Evolutionary conservation across 73 alveolate species (phyloP), one percentile per base, ranked within the genome.

Genomic region (Paramecium octaurelia): DNA sequence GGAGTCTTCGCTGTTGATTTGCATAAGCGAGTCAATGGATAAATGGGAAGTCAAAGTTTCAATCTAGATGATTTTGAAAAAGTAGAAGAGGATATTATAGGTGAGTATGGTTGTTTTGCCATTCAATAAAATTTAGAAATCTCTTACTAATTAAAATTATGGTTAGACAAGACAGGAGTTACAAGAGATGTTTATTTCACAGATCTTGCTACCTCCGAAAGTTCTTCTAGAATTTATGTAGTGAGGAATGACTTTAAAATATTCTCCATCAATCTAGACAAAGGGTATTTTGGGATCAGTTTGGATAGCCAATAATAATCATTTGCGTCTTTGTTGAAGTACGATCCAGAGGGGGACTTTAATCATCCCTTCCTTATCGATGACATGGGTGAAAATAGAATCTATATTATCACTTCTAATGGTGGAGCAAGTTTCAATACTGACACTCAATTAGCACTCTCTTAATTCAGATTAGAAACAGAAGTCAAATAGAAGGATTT

Each of bases 1-100:
- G 90, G 90, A 20, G 90, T 77, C 2, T 77, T 77, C 20, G 90
- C 90, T 21, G 18, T 77, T 42, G 90, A 77, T 77, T 77, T 77
- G 20, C 38, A 42, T 35, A 77, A 77, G 40, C 73, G 90, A 20
- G 42, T 70, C 8, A 29, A 77, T 42, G 73, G 73, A 21, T n/a
- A 77, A 18, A 38, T 38, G 6, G 48, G 44, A 35, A 11, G 31
- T 12, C 11, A 77, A 77, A 42, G 48, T 18, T 21, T 12, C n/a
- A 31, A 77, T 77, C 42, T 77, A 11, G 71, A 42, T 18, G 90
- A 77, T 38, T 77, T 77, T 42, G 90, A 77, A 42, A 77, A 42
- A 21, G 68, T 42, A 16, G 68, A 77, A 16, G 68, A 77, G 50
- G 90, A 77, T 11, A 21, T 16, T 8, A 3, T 38, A 44, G 71